Conservation (phyloP, 2,329 filamentous ascomycete species). For the Sporothrix variecibatus region DNA sequence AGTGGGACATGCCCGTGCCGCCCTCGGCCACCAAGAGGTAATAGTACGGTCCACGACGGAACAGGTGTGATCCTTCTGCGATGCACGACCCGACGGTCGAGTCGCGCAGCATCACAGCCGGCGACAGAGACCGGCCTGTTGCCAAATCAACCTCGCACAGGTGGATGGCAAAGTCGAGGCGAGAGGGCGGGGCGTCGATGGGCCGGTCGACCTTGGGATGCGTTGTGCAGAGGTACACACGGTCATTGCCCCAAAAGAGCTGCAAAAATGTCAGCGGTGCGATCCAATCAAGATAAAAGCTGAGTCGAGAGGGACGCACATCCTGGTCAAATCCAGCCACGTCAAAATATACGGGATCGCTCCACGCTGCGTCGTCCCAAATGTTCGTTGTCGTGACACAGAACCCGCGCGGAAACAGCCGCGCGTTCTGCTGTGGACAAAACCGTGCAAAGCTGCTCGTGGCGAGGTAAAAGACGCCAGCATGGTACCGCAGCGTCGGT, state of each 20-base stretch:
- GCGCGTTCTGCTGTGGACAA: not conserved
- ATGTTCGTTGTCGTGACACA: not conserved
- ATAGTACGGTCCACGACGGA: slow-evolving; percentile 47
- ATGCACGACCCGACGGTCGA: not conserved
- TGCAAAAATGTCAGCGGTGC: no score
- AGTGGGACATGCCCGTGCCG: slow-evolving; percentile 44
- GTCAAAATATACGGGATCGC: not conserved
- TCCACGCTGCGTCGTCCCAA: not conserved
- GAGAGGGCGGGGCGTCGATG: not conserved
- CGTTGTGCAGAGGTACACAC: not conserved
- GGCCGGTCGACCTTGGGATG: not conserved
- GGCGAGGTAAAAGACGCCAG: slow-evolving; percentile 57
- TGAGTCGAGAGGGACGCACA: no score
- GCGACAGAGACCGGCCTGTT: not conserved
- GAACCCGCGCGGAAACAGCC: not conserved
- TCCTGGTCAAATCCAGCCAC: not conserved
- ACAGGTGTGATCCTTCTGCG: slow-evolving; percentile 47
- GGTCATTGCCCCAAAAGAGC: not conserved
- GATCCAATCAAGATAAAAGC: no score
- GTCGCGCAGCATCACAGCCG: not conserved
- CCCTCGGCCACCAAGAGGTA: slow-evolving; percentile 49
- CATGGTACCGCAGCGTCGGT: slow-evolving; percentile 62
- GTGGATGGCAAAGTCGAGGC: slow-evolving; percentile 7
- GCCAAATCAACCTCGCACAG: not conserved
- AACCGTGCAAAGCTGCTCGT: not conserved